Percentiles rank a stretch among this genome's conserved stretches.
These are phyloP conservation scores for Obba rivulosa DNA, from an alignment of 768 basidiomycete species.

Conservation along the genomic window DNA sequence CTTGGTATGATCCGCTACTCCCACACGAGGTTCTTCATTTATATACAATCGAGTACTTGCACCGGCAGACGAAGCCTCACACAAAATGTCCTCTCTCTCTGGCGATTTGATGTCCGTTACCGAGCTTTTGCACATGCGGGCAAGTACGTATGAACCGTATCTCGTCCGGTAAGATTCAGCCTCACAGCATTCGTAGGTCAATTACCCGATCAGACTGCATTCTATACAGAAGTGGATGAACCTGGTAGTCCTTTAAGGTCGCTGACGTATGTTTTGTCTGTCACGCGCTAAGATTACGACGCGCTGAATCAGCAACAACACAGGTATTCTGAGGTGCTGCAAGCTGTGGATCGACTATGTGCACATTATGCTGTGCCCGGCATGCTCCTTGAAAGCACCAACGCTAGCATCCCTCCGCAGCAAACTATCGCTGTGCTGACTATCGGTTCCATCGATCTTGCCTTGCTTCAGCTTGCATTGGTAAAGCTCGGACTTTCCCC, in stretches of 20 bases:
- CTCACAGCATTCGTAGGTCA: not conserved
- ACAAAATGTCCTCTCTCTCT: too few relatives aligned
- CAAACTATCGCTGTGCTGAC: constrained; percentile 33
- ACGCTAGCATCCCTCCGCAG: constrained; percentile 25
- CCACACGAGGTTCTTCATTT: too few relatives aligned
- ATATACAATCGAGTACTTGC: too few relatives aligned
- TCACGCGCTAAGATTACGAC: not conserved
- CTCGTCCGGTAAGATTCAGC: too few relatives aligned
- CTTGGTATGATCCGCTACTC: too few relatives aligned
- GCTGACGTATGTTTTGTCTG: constrained; percentile 3
- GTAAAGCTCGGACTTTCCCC: constrained; percentile 34
- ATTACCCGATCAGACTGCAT: constrained; percentile 2
- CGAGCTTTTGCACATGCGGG: too few relatives aligned
- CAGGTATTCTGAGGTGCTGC: constrained; percentile 3
- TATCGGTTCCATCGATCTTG: constrained; percentile 35
- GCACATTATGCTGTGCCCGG: constrained; percentile 24
- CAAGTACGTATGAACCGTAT: too few relatives aligned
- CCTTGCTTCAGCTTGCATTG: constrained; percentile 37
- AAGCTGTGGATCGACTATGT: constrained; percentile 19
- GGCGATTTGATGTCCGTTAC: too few relatives aligned
- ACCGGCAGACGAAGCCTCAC: too few relatives aligned
- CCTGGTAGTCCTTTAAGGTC: not conserved
- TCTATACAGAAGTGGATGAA: constrained; percentile 6
- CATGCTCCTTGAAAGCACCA: constrained; percentile 17
- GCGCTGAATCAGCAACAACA: not conserved